These are phyloP conservation scores for Cercospora sojina DNA, from an alignment of 2,329 filamentous ascomycete genomes.

Conservation along the genomic window DNA sequence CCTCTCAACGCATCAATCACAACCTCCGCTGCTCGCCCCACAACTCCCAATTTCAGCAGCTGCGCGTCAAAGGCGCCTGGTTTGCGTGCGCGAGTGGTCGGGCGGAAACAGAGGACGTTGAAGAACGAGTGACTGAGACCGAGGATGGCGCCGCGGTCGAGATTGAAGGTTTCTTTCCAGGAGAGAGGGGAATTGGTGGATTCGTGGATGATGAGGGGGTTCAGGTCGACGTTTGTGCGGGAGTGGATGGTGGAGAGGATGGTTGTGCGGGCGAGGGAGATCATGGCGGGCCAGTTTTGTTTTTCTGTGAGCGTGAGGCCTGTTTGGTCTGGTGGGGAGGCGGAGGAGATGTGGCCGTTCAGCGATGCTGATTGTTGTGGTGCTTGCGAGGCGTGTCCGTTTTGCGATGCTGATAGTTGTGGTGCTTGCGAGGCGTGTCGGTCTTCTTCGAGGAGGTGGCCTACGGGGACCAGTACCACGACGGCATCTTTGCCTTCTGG, in stretches of 20 bases:
- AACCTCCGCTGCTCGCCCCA: conserved; percentile 30
- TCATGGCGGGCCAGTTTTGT: conserved; percentile 63
- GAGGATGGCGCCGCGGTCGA: conserved; percentile 72
- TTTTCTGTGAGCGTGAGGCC: conserved; percentile 44
- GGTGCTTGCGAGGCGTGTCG: conserved; percentile 32
- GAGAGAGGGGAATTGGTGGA: conserved; percentile 63
- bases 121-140: conserved; percentile 72
- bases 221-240: conserved; percentile 58
- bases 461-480: conserved; percentile 70
- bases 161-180: conserved; percentile 69
- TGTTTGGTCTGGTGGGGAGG: conserved; percentile 32
- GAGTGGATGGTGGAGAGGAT: conserved; percentile 61
- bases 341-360: conserved; percentile 25
- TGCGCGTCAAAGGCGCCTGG: conserved; percentile 40
- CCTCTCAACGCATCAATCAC: conserved; percentile 30
- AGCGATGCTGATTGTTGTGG: background rate
- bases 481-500: conserved; percentile 64
- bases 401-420: background rate
- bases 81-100: conserved; percentile 58
- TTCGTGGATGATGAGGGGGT: conserved; percentile 58
- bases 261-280: conserved; percentile 57
- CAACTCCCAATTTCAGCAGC: conserved; percentile 29
- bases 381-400: too few relatives aligned
- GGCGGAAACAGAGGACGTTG: conserved; percentile 68
- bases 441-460: conserved; percentile 55